Evolutionary conservation across 306 rosid species (phyloP).

Genomic region (Medicago arabica): DNA sequence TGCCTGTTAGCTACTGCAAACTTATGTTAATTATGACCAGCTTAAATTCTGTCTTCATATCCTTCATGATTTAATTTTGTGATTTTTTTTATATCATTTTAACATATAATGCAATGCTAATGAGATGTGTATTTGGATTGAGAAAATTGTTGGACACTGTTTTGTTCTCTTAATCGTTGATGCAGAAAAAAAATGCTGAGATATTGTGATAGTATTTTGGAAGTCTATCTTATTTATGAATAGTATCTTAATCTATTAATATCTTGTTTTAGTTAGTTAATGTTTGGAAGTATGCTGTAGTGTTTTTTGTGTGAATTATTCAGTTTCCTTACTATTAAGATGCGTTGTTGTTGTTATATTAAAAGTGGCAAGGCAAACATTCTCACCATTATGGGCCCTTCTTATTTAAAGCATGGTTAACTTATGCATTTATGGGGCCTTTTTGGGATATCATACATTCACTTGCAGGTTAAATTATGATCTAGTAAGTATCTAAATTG

Average conservation of each 20-base stretch:
- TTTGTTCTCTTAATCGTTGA: constrained; percentile 4
- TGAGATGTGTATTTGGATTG: constrained; percentile 2
- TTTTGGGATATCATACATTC: background rate
- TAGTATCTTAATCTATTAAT: constrained; percentile 1
- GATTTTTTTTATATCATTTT: constrained; percentile 21
- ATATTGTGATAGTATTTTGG: background rate
- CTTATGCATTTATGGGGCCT: constrained; percentile 7
- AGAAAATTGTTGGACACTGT: background rate
- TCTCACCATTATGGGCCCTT: constrained; percentile 1
- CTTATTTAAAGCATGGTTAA: constrained; percentile 11
- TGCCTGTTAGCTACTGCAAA: background rate
- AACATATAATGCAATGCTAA: background rate
- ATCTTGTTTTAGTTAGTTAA: constrained; percentile 1
- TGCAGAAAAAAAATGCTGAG: background rate
- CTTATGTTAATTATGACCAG: background rate
- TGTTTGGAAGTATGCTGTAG: constrained; percentile 8
- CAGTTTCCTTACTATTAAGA: constrained; percentile 2
- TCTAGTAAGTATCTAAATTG: constrained; percentile 4
- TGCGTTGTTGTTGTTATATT: background rate
- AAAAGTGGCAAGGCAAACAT: constrained; percentile 5
- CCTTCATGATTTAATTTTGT: background rate
- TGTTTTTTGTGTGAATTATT: constrained; percentile 24
- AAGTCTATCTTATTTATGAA: constrained; percentile 9
- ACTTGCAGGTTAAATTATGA: constrained; percentile 10
- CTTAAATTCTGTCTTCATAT: constrained; percentile 13